A percentile compares a stretch with the other conserved stretches of the same genome.
These are phyloP conservation scores for Ophiostoma ips DNA, from an alignment of 2,329 filamentous ascomycete genomes.

Conservation along the genomic window DNA sequence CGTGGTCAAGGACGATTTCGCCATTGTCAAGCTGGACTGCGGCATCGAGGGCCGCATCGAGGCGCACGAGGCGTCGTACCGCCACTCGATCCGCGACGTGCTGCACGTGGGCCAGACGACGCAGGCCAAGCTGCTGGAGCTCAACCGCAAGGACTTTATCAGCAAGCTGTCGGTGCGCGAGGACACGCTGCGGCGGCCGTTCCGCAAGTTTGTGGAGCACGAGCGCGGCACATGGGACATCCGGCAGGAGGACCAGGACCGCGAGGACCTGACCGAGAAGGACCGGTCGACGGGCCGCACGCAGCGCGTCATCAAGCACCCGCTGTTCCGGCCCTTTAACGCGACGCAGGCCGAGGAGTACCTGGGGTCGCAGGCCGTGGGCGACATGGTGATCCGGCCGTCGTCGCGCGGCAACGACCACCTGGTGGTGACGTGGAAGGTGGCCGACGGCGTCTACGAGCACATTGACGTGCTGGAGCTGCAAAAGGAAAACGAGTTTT, in stretches of 20 bases:
- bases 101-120: slow-evolving; percentile 71
- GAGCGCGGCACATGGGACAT: slow-evolving; percentile 79
- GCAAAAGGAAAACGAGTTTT: slow-evolving; percentile 94
- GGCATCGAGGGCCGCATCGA: slow-evolving; percentile 84
- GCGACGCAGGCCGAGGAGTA: slow-evolving; percentile 85
- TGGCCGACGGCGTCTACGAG: slow-evolving; percentile 89
- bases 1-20: slow-evolving; percentile 79
- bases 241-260: slow-evolving; percentile 64
- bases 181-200: slow-evolving; percentile 61
- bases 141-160: slow-evolving; percentile 76
- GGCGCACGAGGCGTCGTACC: slow-evolving; percentile 64
- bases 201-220: slow-evolving; percentile 54
- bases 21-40: slow-evolving; percentile 86
- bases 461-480: slow-evolving; percentile 95
- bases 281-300: slow-evolving; percentile 73
- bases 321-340: slow-evolving; percentile 89
- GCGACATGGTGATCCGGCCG: slow-evolving; percentile 88
- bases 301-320: slow-evolving; percentile 94
- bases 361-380: slow-evolving; percentile 68
- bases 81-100: slow-evolving; percentile 56
- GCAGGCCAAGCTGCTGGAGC: slow-evolving; percentile 72
- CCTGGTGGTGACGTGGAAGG: slow-evolving; percentile 94
- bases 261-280: slow-evolving; percentile 72
- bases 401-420: slow-evolving; percentile 94
- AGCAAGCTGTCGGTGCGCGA: slow-evolving; percentile 77